phyloP scores from a whole-genome alignment of 2,329 filamentous ascomycete genomes.

The Myriosclerotinia scirpicola region DNA sequence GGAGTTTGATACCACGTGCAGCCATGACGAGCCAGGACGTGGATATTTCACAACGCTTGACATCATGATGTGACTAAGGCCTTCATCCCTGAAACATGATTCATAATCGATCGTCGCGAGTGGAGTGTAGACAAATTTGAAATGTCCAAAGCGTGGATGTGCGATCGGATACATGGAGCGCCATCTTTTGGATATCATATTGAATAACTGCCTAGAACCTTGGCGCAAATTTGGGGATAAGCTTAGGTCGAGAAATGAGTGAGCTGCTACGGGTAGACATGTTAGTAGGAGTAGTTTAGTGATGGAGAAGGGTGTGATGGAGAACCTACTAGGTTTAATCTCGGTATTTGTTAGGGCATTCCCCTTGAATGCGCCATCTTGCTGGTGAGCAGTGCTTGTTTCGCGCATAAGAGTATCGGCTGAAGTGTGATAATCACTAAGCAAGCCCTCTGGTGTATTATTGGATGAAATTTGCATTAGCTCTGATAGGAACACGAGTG shows the following conservation, averaged over 20 bases:
- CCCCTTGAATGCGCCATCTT: background rate
- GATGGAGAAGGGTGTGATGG: rapidly evolving
- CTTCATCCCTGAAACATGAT: background rate
- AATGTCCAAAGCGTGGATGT: background rate
- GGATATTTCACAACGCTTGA: background rate
- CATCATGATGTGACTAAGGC: rapidly evolving
- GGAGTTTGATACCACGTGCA: background rate
- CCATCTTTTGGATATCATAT: background rate
- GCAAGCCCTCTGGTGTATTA: background rate
- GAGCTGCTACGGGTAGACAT: background rate
- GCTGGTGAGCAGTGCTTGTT: background rate
- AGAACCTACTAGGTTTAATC: background rate
- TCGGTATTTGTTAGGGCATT: background rate
- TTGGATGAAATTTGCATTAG: background rate
- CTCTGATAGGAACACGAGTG: background rate
- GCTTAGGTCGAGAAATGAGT: background rate
- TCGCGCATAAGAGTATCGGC: background rate
- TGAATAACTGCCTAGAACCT: background rate
- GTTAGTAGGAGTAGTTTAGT: background rate
- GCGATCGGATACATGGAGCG: background rate
- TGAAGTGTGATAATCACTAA: background rate
- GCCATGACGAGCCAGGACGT: background rate
- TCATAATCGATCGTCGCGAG: background rate
- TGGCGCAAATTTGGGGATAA: background rate
- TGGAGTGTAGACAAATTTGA: background rate